phyloP scores from a whole-genome alignment of 2,329 filamentous ascomycete genomes.

The Ceratocystis diversiconidia region DNA sequence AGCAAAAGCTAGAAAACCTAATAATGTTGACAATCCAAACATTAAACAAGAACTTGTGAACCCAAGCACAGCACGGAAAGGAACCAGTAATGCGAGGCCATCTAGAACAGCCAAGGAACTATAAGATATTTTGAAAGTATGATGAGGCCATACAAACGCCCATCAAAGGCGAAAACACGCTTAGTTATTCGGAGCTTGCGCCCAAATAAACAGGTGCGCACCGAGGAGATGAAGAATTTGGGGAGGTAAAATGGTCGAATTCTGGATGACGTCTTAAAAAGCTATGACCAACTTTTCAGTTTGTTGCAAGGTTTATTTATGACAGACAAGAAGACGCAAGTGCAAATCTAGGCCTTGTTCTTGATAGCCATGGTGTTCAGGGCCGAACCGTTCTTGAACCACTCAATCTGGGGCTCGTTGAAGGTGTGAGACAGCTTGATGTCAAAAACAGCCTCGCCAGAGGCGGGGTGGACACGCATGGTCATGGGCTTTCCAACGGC shows the following conservation, averaged over 20 bases:
- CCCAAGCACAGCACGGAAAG: slow-evolving; percentile 12
- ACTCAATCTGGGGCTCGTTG: slow-evolving; percentile 95
- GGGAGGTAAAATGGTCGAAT: background rate
- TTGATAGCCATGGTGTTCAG: slow-evolving; percentile 96
- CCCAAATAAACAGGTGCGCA: background rate
- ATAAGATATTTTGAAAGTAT: background rate
- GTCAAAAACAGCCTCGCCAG: slow-evolving; percentile 61
- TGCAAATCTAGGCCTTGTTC: slow-evolving; percentile 22
- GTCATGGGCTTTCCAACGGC: slow-evolving; percentile 87
- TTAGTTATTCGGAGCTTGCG: background rate
- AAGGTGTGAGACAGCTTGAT: slow-evolving; percentile 85
- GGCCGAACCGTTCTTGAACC: slow-evolving; percentile 97
- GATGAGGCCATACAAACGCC: background rate
- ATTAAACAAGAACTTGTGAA: slow-evolving; percentile 11
- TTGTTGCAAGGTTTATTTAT: background rate
- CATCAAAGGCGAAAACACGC: background rate
- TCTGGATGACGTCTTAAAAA: background rate
- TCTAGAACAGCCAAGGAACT: slow-evolving; percentile 9
- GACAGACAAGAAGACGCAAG: background rate
- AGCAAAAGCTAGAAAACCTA: slow-evolving; percentile 7
- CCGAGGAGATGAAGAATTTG: background rate
- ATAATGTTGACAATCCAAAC: slow-evolving; percentile 13
- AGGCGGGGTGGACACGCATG: slow-evolving; percentile 80
- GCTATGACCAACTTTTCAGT: slow-evolving; percentile 1
- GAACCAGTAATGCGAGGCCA: slow-evolving; percentile 13